Evolutionary conservation across 2,329 filamentous ascomycete species (phyloP).

Genomic region (Fusarium xyrophilum): DNA sequence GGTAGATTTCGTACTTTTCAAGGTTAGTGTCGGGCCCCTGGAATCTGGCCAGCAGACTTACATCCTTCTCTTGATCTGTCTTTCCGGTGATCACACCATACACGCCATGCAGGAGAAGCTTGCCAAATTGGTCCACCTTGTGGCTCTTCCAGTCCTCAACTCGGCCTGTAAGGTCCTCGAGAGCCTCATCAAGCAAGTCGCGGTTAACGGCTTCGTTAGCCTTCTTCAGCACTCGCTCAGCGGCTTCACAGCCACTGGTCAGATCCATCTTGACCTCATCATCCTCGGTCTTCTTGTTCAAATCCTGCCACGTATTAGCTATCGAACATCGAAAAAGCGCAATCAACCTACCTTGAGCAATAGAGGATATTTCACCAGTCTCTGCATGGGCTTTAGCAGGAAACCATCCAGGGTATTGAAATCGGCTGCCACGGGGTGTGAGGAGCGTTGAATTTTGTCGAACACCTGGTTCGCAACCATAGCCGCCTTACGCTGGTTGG

Average conservation of each 20-base stretch:
- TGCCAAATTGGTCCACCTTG: slow-evolving; percentile 87
- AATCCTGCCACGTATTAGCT: slow-evolving; percentile 65
- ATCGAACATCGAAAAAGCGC: neutral
- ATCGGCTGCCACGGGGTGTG: slow-evolving; percentile 81
- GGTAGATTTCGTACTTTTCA: slow-evolving; percentile 91
- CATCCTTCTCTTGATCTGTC: slow-evolving; percentile 91
- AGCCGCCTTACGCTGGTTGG: slow-evolving; percentile 92
- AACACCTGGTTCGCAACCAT: slow-evolving; percentile 84
- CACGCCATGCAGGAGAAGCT: slow-evolving; percentile 84
- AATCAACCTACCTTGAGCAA: slow-evolving; percentile 72
- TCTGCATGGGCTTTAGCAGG: slow-evolving; percentile 94
- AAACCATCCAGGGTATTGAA: slow-evolving; percentile 91
- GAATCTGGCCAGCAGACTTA: slow-evolving; percentile 53
- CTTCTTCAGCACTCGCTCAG: slow-evolving; percentile 80
- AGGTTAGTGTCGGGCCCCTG: slow-evolving; percentile 17
- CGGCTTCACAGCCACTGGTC: slow-evolving; percentile 76
- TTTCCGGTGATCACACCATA: slow-evolving; percentile 91
- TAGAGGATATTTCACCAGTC: slow-evolving; percentile 91
- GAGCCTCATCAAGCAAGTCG: slow-evolving; percentile 81
- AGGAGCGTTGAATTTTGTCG: slow-evolving; percentile 80
- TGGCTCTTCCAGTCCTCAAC: slow-evolving; percentile 99
- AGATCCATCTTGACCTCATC: slow-evolving; percentile 76
- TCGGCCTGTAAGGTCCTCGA: slow-evolving; percentile 79
- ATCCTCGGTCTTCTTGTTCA: slow-evolving; percentile 84
- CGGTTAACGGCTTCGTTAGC: slow-evolving; percentile 92